Base-by-base conservation (phyloP, 2,329 filamentous ascomycete genomes). In the Arthrobotrys conoides region DNA sequence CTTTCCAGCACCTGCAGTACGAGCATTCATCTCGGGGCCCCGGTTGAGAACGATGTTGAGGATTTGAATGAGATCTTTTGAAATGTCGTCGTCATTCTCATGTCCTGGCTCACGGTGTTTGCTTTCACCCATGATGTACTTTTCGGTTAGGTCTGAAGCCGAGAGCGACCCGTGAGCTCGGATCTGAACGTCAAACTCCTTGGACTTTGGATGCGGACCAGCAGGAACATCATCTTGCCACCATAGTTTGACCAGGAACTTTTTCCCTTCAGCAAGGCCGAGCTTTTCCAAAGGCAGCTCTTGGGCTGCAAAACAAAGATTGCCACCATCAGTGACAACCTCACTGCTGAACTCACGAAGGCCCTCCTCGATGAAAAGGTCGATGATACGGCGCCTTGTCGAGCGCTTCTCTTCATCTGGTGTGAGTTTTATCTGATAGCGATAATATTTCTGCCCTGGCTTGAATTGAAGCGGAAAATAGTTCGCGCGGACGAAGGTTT, bases 1-100 rank as follows among this genome's bases (percentile, higher is more conserved):
- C 3, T 85, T 83, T 0, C 87, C 87, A n/a, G 88, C 84, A 0
- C 86, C 86, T 9, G 85, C 83, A 16, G 88, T 84, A 0, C 83
- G 55, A 8, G 66, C n/a, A 20, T 76, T 67, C 22, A 67, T 33
- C 41, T 71, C 66, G 3, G 72, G 59, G 5, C 41, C 66, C 6
- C 38, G 30, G 46, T 76, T 76, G 20, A 76, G 51, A 5, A 76
- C 22, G 10, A 66, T 76, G 24, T 76, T 76, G 9, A 76, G 36
- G 12, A 76, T 16, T 18, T 76, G 72, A 4, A 76, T 24, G 36
- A 76, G 22, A 3, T 61, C 49, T 6, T 41, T 20, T 16, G 66
- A 63, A 1, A 61, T 44, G 3, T 67, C 36, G 0, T 33, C n/a
- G 2, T 53, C 51, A 27, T 65, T 22, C 12, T 67, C 59, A 18